Evolutionary conservation across 768 basidiomycete species (phyloP).

Genomic region (Mycena kentingensis): DNA sequence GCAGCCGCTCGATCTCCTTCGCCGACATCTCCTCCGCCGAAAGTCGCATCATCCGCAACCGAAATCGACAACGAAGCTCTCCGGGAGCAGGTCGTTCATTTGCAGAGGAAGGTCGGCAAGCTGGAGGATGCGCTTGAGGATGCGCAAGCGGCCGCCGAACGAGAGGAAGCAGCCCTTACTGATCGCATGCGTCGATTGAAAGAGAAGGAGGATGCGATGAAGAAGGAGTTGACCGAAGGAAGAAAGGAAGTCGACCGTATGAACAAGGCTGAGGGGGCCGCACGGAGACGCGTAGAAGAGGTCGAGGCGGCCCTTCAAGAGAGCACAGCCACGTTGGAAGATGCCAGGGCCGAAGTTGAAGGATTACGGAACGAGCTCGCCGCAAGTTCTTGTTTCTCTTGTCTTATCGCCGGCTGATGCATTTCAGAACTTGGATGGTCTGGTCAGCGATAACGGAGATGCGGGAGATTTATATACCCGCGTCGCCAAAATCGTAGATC

Average conservation of each 20-base stretch:
- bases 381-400: constrained; percentile 46
- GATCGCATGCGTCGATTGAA: constrained; percentile 68
- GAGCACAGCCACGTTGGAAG: constrained; percentile 84
- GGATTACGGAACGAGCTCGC: constrained; percentile 67
- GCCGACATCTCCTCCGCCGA: constrained; percentile 30
- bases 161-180: constrained; percentile 65
- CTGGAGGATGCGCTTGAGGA: constrained; percentile 91
- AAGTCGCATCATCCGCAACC: constrained; percentile 61
- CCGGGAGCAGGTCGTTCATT: constrained; percentile 85
- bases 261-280: constrained; percentile 58
- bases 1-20: constrained; percentile 33
- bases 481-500: constrained; percentile 48
- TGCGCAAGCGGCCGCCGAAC: constrained; percentile 64
- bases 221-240: constrained; percentile 68
- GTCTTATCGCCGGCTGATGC: constrained; percentile 7
- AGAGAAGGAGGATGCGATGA: constrained; percentile 71
- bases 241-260: constrained; percentile 67
- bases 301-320: constrained; percentile 89
- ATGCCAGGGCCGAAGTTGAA: constrained; percentile 90
- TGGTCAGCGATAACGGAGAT: constrained; percentile 44
- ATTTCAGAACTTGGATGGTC: constrained; percentile 72
- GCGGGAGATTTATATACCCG: constrained; percentile 47
- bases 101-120: constrained; percentile 71
- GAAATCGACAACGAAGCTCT: constrained; percentile 96
- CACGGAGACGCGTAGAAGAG: constrained; percentile 74